phyloP scores from a whole-genome alignment of 495 filamentous ascomycete species.

The Hypoxylon fuscum region DNA sequence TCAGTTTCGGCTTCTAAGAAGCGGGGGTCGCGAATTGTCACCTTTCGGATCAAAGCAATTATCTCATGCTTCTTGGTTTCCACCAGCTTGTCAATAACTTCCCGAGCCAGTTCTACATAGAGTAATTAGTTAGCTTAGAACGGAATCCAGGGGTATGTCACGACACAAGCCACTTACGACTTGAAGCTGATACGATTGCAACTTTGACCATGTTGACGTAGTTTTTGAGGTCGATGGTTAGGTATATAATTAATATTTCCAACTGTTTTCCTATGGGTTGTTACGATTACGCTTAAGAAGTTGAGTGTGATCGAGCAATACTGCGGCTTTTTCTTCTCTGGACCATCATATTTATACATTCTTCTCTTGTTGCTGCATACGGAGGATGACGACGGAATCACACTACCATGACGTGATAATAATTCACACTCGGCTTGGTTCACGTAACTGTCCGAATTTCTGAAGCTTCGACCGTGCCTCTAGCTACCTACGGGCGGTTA shows the following conservation, averaged over 20 bases:
- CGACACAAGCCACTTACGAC: slow-evolving; percentile 48
- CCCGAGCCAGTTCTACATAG: slow-evolving; percentile 60
- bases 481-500: slow-evolving; percentile 8
- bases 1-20: neutral
- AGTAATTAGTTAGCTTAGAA: neutral
- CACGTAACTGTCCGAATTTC: slow-evolving; percentile 14
- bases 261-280: neutral
- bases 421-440: neutral
- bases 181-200: slow-evolving; percentile 59
- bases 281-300: slow-evolving; percentile 1
- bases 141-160: neutral
- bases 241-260: neutral
- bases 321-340: slow-evolving; percentile 5
- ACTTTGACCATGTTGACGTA: slow-evolving; percentile 60
- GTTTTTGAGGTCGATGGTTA: neutral
- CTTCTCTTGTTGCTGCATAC: neutral
- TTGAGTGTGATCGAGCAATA: slow-evolving; percentile 7
- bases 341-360: slow-evolving; percentile 12
- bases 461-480: neutral
- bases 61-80: slow-evolving; percentile 62
- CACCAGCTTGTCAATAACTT: slow-evolving; percentile 61
- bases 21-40: slow-evolving; percentile 9
- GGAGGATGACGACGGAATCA: neutral
- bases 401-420: neutral
- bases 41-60: slow-evolving; percentile 55